These are phyloP conservation scores for Talaromyces sp. DNA, from an alignment of 2,329 filamentous ascomycete species.

Conservation along the genomic window DNA sequence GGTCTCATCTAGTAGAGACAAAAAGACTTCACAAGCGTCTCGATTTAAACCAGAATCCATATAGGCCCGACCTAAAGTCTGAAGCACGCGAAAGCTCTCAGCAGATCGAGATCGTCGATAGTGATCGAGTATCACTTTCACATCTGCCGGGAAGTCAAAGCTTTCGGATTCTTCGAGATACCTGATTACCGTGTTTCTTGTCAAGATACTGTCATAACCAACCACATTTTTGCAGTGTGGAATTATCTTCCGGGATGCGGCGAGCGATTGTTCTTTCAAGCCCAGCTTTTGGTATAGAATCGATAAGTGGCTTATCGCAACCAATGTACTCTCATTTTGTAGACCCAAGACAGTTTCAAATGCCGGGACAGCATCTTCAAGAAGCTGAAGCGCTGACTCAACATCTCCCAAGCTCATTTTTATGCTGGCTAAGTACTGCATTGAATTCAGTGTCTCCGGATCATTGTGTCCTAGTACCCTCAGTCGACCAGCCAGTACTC, in stretches of 20 bases:
- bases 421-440: slow-evolving; percentile 30
- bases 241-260: slow-evolving; percentile 25
- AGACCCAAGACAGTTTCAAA: slow-evolving; percentile 31
- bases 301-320: slow-evolving; percentile 31
- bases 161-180: slow-evolving; percentile 29
- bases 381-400: slow-evolving; percentile 27
- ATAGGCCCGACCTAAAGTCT: slow-evolving; percentile 28
- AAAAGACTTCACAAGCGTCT: slow-evolving; percentile 28
- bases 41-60: slow-evolving; percentile 30
- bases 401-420: slow-evolving; percentile 29
- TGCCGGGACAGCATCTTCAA: slow-evolving; percentile 30
- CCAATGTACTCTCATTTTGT: slow-evolving; percentile 29
- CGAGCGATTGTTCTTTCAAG: slow-evolving; percentile 27
- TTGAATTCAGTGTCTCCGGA: slow-evolving; percentile 31
- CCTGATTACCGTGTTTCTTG: slow-evolving; percentile 26
- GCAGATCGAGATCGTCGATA: slow-evolving; percentile 26
- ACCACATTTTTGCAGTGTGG: slow-evolving; percentile 28
- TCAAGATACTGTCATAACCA: slow-evolving; percentile 25
- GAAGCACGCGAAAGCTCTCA: slow-evolving; percentile 28
- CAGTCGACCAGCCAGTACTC: slow-evolving; percentile 30
- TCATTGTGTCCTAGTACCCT: slow-evolving; percentile 30
- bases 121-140: slow-evolving; percentile 28
- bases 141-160: slow-evolving; percentile 30
- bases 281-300: slow-evolving; percentile 31
- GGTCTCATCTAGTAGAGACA: slow-evolving; percentile 28